Evolutionary conservation across 495 filamentous ascomycete genomes (phyloP), one percentile per base, ranked within the genome.

Genomic region (Aspergillus haitiensis): DNA sequence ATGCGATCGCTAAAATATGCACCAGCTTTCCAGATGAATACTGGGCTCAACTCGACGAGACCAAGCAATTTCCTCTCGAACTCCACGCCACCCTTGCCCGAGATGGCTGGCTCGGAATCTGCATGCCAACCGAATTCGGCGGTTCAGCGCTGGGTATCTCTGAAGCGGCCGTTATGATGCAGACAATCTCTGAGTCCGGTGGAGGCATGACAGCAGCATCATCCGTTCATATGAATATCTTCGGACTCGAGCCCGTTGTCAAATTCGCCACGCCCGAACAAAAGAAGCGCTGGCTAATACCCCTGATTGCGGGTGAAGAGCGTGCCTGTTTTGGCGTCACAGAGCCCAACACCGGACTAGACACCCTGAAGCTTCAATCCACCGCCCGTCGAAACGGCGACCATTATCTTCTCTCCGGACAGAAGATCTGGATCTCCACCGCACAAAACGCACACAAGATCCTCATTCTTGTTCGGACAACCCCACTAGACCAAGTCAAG

Each of bases 361-460:
- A 88, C 27, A 89, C 85, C 7, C 69, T 86, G 27, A 75, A 79
- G 51, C 72, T 88, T 13, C 73, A 69, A 33, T 88, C 84, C 1
- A 62, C 64, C 39, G 86, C 81, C n/a, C 56, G 58, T 21, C 79
- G 66, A 69, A 57, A 75, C 11, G 81, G 80, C 8, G 79, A 81
- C 35, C 35, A 64, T 27, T 88, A 86, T 70, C 63, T 60, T 0
- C 75, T 90, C 7, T 77, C 79, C 0, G 86, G 86, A 0, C 86
- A 87, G 66, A 88, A 88, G 72, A 88, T 88, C 40, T 86, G 85
- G 86, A 88, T 88, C 45, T 83, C 84, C 5, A 86, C 78, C 36
- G 86, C 86, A 10, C 85, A 88, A 67, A 81, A 87, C 6, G 85
- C 85, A 0, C 67, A 72, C 9, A 86, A 84, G 61, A 87, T 88